Conservation (phyloP, 108 stramenopile species). For the Fragilaria crotonensis region DNA sequence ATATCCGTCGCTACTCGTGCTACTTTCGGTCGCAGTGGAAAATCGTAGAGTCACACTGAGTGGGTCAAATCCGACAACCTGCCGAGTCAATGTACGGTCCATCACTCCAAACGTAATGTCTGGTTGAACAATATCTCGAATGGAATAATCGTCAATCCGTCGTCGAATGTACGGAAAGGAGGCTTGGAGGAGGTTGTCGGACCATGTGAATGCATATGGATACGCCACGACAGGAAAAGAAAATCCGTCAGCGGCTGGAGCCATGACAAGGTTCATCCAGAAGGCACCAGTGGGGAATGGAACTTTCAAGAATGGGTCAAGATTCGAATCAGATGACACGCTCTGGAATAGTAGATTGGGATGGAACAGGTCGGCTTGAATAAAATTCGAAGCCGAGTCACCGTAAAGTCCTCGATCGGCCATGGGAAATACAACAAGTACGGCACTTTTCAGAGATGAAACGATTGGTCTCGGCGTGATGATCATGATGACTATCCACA, state of each 20-base stretch:
- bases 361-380: constrained; percentile 56
- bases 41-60: constrained; percentile 71
- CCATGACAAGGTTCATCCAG: constrained; percentile 80
- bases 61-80: constrained; percentile 60
- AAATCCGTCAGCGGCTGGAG: constrained; percentile 33
- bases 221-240: constrained; percentile 78
- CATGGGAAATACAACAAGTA: no score
- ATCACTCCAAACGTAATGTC: constrained; percentile 50
- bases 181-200: constrained; percentile 41
- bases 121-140: constrained; percentile 60
- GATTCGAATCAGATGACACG: constrained; percentile 12
- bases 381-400: constrained; percentile 51
- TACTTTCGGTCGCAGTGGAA: constrained; percentile 12
- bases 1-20: constrained; percentile 10
- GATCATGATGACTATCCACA: no score
- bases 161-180: constrained; percentile 71
- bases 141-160: constrained; percentile 18
- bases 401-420: constrained; percentile 54
- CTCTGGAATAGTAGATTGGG: constrained; percentile 38
- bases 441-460: no score
- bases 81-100: constrained; percentile 35
- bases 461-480: no score
- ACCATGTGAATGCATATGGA: constrained; percentile 80
- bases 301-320: constrained; percentile 34
- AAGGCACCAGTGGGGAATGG: constrained; percentile 87